Base-by-base conservation (phyloP, 2,329 filamentous ascomycete genomes). In the Diaporthe sp. region DNA sequence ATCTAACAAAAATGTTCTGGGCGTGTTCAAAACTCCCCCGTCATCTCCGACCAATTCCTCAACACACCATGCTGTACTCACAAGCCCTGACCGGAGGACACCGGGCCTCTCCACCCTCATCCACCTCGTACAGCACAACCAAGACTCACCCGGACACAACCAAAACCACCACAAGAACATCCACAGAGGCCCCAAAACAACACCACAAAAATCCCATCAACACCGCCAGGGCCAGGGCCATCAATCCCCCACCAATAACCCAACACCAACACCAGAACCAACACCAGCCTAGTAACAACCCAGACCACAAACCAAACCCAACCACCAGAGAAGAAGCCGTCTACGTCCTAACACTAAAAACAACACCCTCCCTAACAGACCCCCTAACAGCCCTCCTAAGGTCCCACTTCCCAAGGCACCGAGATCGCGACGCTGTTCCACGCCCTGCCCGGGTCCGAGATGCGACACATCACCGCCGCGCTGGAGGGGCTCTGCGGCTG, bases 341-440 rank as follows among this genome's bases (percentile, higher is more conserved):
- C 55, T 70, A 70, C 68, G 68, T 73, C 55, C 56, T 74, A 39
- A 74, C 76, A 15, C 70, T 73, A 7, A 69, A 58, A 2, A 70
- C 70, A 1, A 59, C 71, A 30, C 44, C 47, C 1, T 51, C 73
- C 47, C 73, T 73, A 15, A 66, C 72, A 27, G 53, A 53, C 13
- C 63, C 70, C 15, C 47, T 75, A 27, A 75, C 56, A 5, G 27
- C 73, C 30, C 73, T 75, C 7, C 70, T 65, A 19, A 55, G 35
- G 22, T 30, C 22, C n/a, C 68, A 75, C 65, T 75, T 73, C 47
- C 73, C 65, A 0, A 47, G n/a, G 2, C 73, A 59, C 47, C 39
- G 58, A 30, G 72, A 73, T 65, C 68, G 65, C 42, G 39, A 17
- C 30, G 10, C 50, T 75, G 47, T 75, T 73, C 71, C 73, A 75